phyloP scores from a whole-genome alignment of 83 land plant species.

The Thuja plicata region DNA sequence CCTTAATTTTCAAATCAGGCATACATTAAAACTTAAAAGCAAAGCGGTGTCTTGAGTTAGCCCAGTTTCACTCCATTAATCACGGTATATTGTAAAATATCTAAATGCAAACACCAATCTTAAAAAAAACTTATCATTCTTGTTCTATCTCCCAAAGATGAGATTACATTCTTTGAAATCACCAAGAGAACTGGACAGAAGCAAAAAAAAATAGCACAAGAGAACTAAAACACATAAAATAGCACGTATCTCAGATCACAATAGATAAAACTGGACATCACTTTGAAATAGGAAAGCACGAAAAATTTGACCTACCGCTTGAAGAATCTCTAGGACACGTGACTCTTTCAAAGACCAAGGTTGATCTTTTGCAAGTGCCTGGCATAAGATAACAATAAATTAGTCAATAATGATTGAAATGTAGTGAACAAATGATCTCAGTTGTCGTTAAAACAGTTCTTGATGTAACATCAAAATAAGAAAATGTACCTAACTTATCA shows the following conservation, averaged over 20 bases:
- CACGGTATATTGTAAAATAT: not conserved
- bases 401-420: not conserved
- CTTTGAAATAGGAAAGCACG: not conserved
- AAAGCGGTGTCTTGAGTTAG: not conserved
- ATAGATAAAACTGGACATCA: not conserved
- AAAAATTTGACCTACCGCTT: constrained; percentile 64
- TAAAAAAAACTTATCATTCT: not conserved
- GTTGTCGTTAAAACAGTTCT: not conserved
- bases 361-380: constrained; percentile 96
- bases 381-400: constrained; percentile 8
- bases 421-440: not conserved
- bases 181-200: not conserved
- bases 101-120: not conserved
- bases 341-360: constrained; percentile 94
- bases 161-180: not conserved
- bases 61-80: not conserved
- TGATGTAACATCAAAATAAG: not conserved
- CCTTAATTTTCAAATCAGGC: not conserved
- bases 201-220: not conserved
- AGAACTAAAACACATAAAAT: not conserved
- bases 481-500: not conserved
- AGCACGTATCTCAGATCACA: not conserved
- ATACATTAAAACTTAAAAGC: not conserved
- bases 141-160: not conserved
- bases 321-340: constrained; percentile 87